Evolutionary conservation across 2,329 filamentous ascomycete species (phyloP).

Genomic region (Trichoderma lentiforme): DNA sequence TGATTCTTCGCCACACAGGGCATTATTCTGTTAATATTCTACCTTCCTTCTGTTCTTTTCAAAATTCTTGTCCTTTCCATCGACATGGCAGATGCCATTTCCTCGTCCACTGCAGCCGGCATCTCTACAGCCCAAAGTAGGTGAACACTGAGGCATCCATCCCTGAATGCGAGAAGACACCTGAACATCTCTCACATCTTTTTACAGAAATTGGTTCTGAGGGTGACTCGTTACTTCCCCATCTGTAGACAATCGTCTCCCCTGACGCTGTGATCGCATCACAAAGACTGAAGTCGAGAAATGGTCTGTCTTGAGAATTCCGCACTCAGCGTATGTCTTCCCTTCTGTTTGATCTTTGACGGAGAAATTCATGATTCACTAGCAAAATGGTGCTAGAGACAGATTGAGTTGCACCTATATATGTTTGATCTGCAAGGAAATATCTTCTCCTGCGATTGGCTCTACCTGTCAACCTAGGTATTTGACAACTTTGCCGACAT

Average conservation of each 20-base stretch:
- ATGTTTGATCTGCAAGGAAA: neutral
- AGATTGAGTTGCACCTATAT: neutral
- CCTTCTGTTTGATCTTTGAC: neutral
- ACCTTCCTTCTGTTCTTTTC: neutral
- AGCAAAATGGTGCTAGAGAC: neutral
- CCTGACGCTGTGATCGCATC: neutral
- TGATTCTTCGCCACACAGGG: neutral
- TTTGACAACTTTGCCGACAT: neutral
- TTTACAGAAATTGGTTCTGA: neutral
- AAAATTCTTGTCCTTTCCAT: neutral
- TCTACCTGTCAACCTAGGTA: neutral
- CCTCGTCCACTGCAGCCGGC: neutral
- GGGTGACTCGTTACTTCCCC: neutral
- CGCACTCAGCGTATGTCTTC: neutral
- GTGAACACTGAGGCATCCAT: too few species aligned
- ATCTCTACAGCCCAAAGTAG: neutral
- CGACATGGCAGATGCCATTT: neutral
- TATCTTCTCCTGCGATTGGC: neutral
- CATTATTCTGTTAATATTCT: neutral
- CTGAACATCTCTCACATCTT: neutral
- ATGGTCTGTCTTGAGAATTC: neutral
- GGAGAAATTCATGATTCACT: neutral
- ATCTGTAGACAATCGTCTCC: neutral
- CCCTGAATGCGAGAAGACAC: neutral
- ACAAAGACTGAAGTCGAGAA: neutral